These are phyloP conservation scores for Arthrobotrys musiformis DNA, from an alignment of 2,329 filamentous ascomycete genomes.

Conservation along the genomic window DNA sequence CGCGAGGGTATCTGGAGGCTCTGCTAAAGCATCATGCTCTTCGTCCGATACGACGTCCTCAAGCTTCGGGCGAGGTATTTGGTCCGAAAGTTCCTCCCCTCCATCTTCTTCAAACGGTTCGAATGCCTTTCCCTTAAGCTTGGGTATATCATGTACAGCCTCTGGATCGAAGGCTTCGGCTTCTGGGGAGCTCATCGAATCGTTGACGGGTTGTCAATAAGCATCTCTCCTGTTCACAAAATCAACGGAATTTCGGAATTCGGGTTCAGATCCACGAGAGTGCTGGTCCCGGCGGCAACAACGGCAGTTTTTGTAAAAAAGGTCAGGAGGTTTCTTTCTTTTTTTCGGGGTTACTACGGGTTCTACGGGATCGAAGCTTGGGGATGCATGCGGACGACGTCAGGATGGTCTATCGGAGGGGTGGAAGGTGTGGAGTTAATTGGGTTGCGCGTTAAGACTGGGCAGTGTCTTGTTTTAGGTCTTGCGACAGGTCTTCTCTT, in stretches of 20 bases:
- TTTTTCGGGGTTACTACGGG: conserved; percentile 8
- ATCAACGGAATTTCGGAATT: too few species aligned
- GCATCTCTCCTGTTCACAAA: conserved; percentile 41
- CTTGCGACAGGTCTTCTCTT: conserved; percentile 42
- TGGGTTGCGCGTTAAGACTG: conserved; percentile 42
- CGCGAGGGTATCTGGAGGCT: conserved; percentile 40
- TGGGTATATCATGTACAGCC: conserved; percentile 43
- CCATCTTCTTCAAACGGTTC: conserved; percentile 55
- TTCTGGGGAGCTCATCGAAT: conserved; percentile 56
- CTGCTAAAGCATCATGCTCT: conserved; percentile 20
- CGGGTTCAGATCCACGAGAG: conserved; percentile 8
- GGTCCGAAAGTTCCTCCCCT: conserved; percentile 34
- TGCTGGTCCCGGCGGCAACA: conserved; percentile 37
- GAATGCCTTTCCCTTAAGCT: conserved; percentile 52
- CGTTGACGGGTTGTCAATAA: conserved; percentile 43
- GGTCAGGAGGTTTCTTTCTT: neutral
- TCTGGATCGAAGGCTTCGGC: conserved; percentile 55
- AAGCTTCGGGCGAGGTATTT: conserved; percentile 1
- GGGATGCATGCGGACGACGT: conserved; percentile 6
- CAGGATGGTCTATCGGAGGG: conserved; percentile 1
- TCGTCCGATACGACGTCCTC: conserved; percentile 1
- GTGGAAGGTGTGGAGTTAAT: conserved; percentile 32
- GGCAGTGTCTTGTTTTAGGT: conserved; percentile 34
- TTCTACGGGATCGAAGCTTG: conserved; percentile 1
- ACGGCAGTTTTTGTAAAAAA: neutral